Evolutionary conservation across 2,329 filamentous ascomycete species (phyloP), one percentile per base, ranked within the genome.

Genomic region (Colletotrichum falcatum): DNA sequence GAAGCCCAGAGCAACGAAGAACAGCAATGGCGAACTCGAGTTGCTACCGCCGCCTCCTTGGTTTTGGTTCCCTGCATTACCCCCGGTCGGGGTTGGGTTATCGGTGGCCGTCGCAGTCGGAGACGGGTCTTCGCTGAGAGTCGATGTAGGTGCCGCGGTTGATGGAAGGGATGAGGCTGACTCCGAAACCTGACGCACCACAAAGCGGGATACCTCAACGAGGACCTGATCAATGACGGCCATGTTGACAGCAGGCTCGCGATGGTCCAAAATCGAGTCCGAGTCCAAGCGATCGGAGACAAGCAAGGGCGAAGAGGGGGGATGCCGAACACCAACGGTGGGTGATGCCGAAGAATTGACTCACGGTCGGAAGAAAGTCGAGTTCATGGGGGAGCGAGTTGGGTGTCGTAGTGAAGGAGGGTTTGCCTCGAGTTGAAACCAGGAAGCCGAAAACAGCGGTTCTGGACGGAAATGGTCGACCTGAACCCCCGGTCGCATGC

Each of bases 1-100:
- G 77, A 99, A 98, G 5, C 96, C 96, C 37, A 99, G 86, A 20
- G 96, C 95, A 66, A 98, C 94, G 79, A 98, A 98, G 84, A 98
- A 98, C 7, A 86, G 78, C 26, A 86, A 74, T 6, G 84, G 84
- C 7, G 83, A 85, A 66, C 80, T 85, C 35, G 80, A 78, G 58
- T 74, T 74, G 35, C 74, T 69, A 44, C 73, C 73, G 11, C 73
- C 71, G 49, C 73, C 73, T 4, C 73, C 62, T 20, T 65, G 69
- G 8, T 64, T 28, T 42, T 61, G 49, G 37, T 69, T 54, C 16
- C 64, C 64, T 51, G 63, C 51, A 37, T 39, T 71, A 60, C 71
- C 65, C 46, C 42, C 30, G 35, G 66, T 61, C 28, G 70, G 33
- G 18, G 54, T 18, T 7, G 61, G 46, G 18, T 28, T 51, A 11